Conservation (phyloP, 345 rosid species). For the Firmiana major region DNA sequence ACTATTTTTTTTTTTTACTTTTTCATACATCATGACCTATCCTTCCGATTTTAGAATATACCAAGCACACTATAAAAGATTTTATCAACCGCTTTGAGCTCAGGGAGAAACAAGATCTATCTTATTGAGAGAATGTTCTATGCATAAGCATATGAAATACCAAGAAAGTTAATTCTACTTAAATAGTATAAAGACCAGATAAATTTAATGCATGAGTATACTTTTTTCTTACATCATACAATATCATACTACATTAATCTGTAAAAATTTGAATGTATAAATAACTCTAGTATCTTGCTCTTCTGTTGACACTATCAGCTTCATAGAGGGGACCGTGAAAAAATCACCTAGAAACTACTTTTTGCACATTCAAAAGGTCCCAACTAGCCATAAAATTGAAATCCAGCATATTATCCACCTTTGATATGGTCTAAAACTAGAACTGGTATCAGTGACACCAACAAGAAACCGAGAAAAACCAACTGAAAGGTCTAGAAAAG, state of each 20-base stretch:
- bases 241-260: too few relatives aligned
- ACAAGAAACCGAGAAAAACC: slow-evolving; percentile 90
- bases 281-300: slow-evolving; percentile 21
- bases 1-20: too few relatives aligned
- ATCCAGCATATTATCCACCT: slow-evolving; percentile 32
- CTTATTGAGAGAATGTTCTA: not conserved
- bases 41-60: too few relatives aligned
- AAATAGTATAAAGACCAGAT: not conserved
- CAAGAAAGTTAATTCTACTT: not conserved
- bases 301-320: slow-evolving; percentile 21
- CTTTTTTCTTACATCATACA: not conserved
- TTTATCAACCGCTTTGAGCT: too few relatives aligned
- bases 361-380: slow-evolving; percentile 34
- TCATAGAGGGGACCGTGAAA: slow-evolving; percentile 29
- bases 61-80: too few relatives aligned
- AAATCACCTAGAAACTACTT: slow-evolving; percentile 27
- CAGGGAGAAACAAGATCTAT: not conserved
- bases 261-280: slow-evolving; percentile 20
- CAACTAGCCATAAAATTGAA: slow-evolving; percentile 34
- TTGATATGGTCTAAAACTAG: slow-evolving; percentile 22
- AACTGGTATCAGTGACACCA: slow-evolving; percentile 58
- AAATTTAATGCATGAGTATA: not conserved
- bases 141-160: not conserved
- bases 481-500: slow-evolving; percentile 78
- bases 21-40: too few relatives aligned